Evolutionary conservation across 352 stramenopile genomes (phyloP).

Genomic region (Phytophthora fragariae): DNA sequence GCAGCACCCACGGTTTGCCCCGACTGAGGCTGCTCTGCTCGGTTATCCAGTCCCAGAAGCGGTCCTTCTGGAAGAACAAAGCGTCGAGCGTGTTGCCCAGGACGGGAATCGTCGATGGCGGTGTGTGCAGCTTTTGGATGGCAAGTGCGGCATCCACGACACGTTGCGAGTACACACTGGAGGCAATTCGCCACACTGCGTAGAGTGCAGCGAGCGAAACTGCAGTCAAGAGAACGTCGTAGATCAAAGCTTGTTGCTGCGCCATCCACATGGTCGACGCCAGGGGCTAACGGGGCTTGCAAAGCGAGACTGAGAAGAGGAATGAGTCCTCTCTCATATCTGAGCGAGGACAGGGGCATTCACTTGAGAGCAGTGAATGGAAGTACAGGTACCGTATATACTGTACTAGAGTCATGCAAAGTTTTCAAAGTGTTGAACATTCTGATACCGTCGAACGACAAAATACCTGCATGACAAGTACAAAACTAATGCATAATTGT

Average conservation of each 20-base stretch:
- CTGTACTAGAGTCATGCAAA: too few relatives aligned
- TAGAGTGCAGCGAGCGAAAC: neutral
- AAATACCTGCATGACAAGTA: too few relatives aligned
- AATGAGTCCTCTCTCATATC: neutral
- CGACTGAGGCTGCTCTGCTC: conserved; percentile 34
- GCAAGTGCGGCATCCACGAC: conserved; percentile 4
- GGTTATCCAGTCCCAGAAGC: conserved; percentile 48
- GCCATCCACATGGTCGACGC: neutral
- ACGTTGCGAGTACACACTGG: neutral
- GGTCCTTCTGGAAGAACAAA: conserved; percentile 20
- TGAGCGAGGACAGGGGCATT: neutral
- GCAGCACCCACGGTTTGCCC: conserved; percentile 38
- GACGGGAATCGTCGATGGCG: conserved; percentile 35
- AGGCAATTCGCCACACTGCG: conserved; percentile 2
- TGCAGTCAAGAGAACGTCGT: neutral
- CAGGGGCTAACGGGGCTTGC: neutral
- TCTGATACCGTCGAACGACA: too few relatives aligned
- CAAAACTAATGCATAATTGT: too few relatives aligned
- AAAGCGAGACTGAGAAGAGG: neutral
- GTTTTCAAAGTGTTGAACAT: too few relatives aligned
- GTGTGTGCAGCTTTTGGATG: conserved; percentile 7
- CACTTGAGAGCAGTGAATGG: too few relatives aligned
- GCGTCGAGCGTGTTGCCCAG: conserved; percentile 44
- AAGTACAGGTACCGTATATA: too few relatives aligned
- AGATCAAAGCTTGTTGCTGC: neutral